phyloP scores from a whole-genome alignment of 257 asterid genomes.

The Asclepias syriaca region DNA sequence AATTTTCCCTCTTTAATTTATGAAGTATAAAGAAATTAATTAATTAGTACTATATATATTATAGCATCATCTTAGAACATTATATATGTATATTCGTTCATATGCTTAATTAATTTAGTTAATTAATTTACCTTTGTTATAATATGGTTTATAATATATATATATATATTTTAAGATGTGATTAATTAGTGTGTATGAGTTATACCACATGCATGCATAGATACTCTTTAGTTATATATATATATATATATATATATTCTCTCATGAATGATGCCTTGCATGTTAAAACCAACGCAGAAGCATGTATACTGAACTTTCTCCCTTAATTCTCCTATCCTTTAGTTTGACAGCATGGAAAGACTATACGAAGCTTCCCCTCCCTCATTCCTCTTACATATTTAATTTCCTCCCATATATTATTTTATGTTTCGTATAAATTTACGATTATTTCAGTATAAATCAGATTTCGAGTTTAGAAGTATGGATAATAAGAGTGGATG shows the following conservation, averaged over 20 bases:
- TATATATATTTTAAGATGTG: not conserved
- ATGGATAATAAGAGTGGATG: too few relatives aligned
- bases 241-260: not conserved
- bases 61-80: not conserved
- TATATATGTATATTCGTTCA: conserved; percentile 4
- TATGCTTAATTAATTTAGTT: conserved; percentile 4
- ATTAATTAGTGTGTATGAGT: conserved; percentile 9
- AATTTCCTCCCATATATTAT: too few relatives aligned
- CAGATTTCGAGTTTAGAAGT: too few relatives aligned
- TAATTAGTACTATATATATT: not conserved
- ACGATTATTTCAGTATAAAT: too few relatives aligned
- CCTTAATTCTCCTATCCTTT: not conserved
- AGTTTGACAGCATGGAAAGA: not conserved
- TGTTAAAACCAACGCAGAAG: not conserved
- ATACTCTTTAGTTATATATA: not conserved
- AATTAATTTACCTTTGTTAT: not conserved
- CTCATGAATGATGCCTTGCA: not conserved
- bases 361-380: not conserved
- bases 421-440: too few relatives aligned
- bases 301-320: conserved; percentile 1
- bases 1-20: not conserved
- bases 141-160: not conserved
- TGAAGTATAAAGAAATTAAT: too few relatives aligned
- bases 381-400: too few relatives aligned
- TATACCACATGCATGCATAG: conserved; percentile 17